A percentile compares a stretch with the other conserved stretches of the same genome.
These are phyloP conservation scores for Gigaspora rosea DNA, from an alignment of 192 early-diverging fungal species.

Conservation along the genomic window DNA sequence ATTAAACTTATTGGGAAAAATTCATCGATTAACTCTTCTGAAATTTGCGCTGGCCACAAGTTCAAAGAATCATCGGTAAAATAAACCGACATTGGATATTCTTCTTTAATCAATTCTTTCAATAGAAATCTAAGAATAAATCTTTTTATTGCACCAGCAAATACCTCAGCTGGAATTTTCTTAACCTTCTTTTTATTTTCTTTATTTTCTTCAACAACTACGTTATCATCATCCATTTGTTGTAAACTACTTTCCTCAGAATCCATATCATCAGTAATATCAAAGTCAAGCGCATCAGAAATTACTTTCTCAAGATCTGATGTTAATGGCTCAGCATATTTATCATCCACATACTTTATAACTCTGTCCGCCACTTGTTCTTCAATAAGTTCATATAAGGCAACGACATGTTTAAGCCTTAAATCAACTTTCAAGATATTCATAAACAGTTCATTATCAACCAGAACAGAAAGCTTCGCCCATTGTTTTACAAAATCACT, in stretches of 20 bases:
- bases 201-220: too few relatives aligned
- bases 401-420: conserved; percentile 13
- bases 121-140: conserved; percentile 29
- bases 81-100: not conserved
- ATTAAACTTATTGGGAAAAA: conserved; percentile 2
- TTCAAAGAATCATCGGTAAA: conserved; percentile 2
- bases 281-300: not conserved
- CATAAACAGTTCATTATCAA: not conserved
- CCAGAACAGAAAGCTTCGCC: conserved; percentile 23
- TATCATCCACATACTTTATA: conserved; percentile 18
- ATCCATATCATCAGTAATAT: not conserved
- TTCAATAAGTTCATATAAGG: conserved; percentile 33
- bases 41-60: conserved; percentile 1
- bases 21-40: not conserved
- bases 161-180: conserved; percentile 29
- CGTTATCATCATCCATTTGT: too few relatives aligned
- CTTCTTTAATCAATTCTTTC: not conserved
- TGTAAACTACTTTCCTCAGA: too few relatives aligned
- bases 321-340: conserved; percentile 17
- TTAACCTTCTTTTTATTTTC: not conserved
- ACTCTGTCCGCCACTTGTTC: conserved; percentile 10
- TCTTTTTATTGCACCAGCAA: conserved; percentile 26
- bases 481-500: conserved; percentile 22
- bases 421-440: conserved; percentile 7
- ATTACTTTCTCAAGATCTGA: not conserved